phyloP scores from a whole-genome alignment of 2,329 filamentous ascomycete genomes.

The Penicillium sp. region DNA sequence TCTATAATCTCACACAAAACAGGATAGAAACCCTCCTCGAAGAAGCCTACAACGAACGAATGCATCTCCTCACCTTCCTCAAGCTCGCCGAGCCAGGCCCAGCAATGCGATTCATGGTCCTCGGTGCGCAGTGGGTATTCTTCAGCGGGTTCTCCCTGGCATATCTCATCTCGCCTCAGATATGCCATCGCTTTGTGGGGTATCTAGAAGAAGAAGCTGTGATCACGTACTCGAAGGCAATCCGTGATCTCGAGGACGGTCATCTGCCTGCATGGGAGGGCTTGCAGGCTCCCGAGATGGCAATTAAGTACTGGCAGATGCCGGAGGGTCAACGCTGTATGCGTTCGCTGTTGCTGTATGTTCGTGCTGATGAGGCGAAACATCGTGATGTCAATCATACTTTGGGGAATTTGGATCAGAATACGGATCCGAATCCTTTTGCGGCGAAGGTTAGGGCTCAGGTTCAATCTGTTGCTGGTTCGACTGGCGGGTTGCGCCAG shows the following conservation, averaged over 20 bases:
- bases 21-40: slow-evolving; percentile 84
- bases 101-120: slow-evolving; percentile 84
- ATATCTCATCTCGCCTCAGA: slow-evolving; percentile 76
- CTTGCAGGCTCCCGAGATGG: slow-evolving; percentile 72
- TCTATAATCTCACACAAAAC: neutral
- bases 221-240: slow-evolving; percentile 77
- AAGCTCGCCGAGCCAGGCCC: slow-evolving; percentile 74
- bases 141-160: slow-evolving; percentile 85
- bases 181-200: slow-evolving; percentile 87
- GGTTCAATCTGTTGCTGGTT: slow-evolving; percentile 3
- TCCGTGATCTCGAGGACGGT: slow-evolving; percentile 72
- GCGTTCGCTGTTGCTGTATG: slow-evolving; percentile 74
- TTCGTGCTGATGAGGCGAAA: slow-evolving; percentile 72
- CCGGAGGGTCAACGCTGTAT: slow-evolving; percentile 71
- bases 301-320: slow-evolving; percentile 83
- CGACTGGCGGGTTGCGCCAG: neutral
- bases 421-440: slow-evolving; percentile 75
- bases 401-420: slow-evolving; percentile 71
- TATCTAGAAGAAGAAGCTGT: slow-evolving; percentile 95
- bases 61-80: slow-evolving; percentile 86
- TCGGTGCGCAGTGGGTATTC: slow-evolving; percentile 87
- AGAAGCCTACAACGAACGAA: slow-evolving; percentile 82
- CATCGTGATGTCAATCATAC: slow-evolving; percentile 91
- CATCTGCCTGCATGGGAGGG: slow-evolving; percentile 69
- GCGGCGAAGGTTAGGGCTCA: neutral